Evolutionary conservation across 441 rosid genomes (phyloP), one percentile per base, ranked within the genome.

Genomic region (Arabidopsis hybrid): DNA sequence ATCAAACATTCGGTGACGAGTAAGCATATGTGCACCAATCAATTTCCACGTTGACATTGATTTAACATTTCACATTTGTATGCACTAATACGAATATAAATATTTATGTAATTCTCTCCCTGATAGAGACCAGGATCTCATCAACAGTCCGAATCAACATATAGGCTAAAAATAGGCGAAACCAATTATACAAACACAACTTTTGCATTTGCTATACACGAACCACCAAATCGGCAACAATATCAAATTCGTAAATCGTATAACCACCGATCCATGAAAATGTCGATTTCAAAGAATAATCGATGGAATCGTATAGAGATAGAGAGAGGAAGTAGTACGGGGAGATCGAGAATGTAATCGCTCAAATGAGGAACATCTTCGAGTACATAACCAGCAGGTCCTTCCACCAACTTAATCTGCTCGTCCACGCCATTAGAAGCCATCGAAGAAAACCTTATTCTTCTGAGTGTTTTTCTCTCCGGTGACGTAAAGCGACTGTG

Each of bases 291-390:
- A 59, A 18, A 43, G 29, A 29, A 40, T 1, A 58, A 21, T 68
- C 26, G 53, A 64, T 16, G 45, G 45, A 62, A 62, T 40, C 3
- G 12, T 4, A 71, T 3, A 17, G 17, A 61, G 17, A 60, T 4
- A 6, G 49, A 55, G 60, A n/a, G 26, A 59, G 17, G 51, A 46
- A 17, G 55, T 32, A 17, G 40, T 84, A 87, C 94, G 5, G 82
- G 68, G 61, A 91, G 86, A 84, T 80, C 72, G 50, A 78, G 71
- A 71, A 87, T 73, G 82, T 84, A 87, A 82, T 91, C 92, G 45
- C 79, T 71, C 29, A 91, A 60, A 57, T 91, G 96, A 80, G 93
- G 96, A 67, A 91, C 91, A 75, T 89, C 92, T 79, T 91, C 88
- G 71, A 88, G 93, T 1, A 91, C 79, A 63, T 86, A 91, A 34